Base-by-base conservation (phyloP, 1,284 basidiomycete species). In the Tylopilus microsporus region DNA sequence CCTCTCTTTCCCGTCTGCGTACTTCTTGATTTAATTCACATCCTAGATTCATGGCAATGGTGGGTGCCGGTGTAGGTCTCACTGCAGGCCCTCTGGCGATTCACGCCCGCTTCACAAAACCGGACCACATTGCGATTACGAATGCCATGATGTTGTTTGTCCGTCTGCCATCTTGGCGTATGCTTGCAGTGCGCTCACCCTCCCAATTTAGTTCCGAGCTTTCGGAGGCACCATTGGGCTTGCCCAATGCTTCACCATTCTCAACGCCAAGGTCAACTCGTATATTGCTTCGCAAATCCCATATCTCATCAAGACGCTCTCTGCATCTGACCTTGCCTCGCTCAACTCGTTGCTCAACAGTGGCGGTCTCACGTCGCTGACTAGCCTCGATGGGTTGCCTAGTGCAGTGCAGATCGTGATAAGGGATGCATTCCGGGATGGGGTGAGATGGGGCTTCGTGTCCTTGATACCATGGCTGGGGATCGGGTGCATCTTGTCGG, bases 221-320 rank as follows among this genome's bases (percentile, higher is more conserved):
- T 70, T 81, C 32, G 81, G 81, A 36, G 80, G 81, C 18, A 82
- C 80, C 1, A 66, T 81, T 46, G 80, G 80, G 36, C 73, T 82
- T 36, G 79, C 81, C 0, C 80, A 81, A 61, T 82, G 79, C 54
- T 75, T 75, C 39, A 77, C 80, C 3, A 71, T 82, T 37, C 72
- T 82, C 56, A 75, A 76, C 62, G 70, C 73, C 25, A 80, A 76
- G 66, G 79, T 78, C 30, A 66, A 68, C 34, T 36, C 63, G 11
- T 73, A 74, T 55, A 68, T 82, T 60, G 32, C n/a, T 5, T 39
- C 52, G 8, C 67, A 62, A 34, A 46, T 65, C 16, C 65, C 64
- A 32, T 62, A 73, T 39, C 49, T 41, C 5, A 12, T 47, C 32
- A 32, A 13, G 9, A 58, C 62, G 5, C 60, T 79, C 59, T 66